Conservation (phyloP, 495 filamentous ascomycete genomes). For the Hypoxylon perforatum region DNA sequence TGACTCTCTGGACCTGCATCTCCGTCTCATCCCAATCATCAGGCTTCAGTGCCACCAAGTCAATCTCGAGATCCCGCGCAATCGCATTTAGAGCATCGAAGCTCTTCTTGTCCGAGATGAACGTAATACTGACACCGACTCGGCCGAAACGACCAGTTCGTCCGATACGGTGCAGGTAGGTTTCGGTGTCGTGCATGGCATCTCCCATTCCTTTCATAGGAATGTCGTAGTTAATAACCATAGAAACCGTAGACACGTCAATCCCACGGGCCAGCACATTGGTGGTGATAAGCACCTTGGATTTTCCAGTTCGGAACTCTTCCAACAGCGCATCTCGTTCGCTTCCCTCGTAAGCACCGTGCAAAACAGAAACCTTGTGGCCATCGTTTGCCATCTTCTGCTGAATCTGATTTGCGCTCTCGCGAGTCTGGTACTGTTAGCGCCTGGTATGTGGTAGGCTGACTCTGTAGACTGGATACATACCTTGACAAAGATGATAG, state of each 20-base stretch:
- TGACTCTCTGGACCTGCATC: conserved; percentile 78
- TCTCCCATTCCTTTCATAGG: conserved; percentile 67
- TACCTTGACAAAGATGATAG: conserved; percentile 97
- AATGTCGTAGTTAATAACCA: conserved; percentile 96
- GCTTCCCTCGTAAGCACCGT: conserved; percentile 82
- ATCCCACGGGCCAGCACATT: conserved; percentile 98
- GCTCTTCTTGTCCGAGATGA: conserved; percentile 82
- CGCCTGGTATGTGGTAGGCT: background rate
- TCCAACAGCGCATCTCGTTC: conserved; percentile 89
- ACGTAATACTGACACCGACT: conserved; percentile 93
- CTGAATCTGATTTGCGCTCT: conserved; percentile 84
- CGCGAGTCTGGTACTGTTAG: conserved; percentile 70
- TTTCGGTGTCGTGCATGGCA: conserved; percentile 78
- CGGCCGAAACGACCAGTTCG: conserved; percentile 97
- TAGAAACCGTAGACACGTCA: conserved; percentile 93
- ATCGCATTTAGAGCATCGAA: conserved; percentile 82
- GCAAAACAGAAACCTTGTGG: conserved; percentile 89
- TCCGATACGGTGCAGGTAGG: conserved; percentile 98
- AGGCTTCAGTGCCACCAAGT: conserved; percentile 60
- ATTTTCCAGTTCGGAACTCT: conserved; percentile 82
- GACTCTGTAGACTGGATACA: conserved; percentile 28
- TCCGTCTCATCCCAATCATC: conserved; percentile 92
- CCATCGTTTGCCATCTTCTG: conserved; percentile 85
- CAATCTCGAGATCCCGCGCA: conserved; percentile 71
- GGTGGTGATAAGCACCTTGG: conserved; percentile 98